Evolutionary conservation across 202 grass and related monocot genomes (phyloP).

Genomic region (Zoysia matrella): DNA sequence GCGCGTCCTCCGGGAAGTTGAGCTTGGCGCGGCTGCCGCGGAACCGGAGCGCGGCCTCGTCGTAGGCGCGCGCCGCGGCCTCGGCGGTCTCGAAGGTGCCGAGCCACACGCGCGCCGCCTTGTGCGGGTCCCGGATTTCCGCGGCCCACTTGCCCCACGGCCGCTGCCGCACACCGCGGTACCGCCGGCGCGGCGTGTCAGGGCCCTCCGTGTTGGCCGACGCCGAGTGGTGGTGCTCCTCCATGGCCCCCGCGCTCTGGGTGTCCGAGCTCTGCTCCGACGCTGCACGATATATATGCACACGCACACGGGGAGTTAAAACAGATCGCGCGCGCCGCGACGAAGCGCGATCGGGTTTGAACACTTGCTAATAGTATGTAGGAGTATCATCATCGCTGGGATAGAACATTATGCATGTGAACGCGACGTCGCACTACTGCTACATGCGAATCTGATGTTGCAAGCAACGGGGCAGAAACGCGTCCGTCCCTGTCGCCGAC

Average conservation of each 20-base stretch:
- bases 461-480: not conserved
- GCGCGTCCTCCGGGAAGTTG: too few relatives aligned
- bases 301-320: not conserved
- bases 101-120: slow-evolving; percentile 38
- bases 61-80: slow-evolving; percentile 90
- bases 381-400: not conserved
- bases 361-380: slow-evolving; percentile 20
- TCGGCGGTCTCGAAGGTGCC: slow-evolving; percentile 81
- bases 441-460: not conserved
- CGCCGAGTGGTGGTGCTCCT: slow-evolving; percentile 40
- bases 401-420: slow-evolving; percentile 1
- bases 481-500: slow-evolving; percentile 7
- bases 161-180: slow-evolving; percentile 92
- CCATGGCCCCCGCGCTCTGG: slow-evolving; percentile 56
- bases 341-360: slow-evolving; percentile 23
- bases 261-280: slow-evolving; percentile 58
- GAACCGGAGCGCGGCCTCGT: slow-evolving; percentile 22
- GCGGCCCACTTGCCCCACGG: slow-evolving; percentile 99
- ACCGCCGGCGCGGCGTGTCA: slow-evolving; percentile 46
- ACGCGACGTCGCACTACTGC: slow-evolving; percentile 28
- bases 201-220: slow-evolving; percentile 18
- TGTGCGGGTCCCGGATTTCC: slow-evolving; percentile 96
- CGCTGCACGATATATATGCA: slow-evolving; percentile 44
- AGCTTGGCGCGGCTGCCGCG: too few relatives aligned
- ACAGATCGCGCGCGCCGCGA: not conserved